A percentile compares a stretch with the other conserved stretches of the same genome.
These are phyloP conservation scores for Austroboletus eburneus DNA, from an alignment of 768 basidiomycete species.

Conservation along the genomic window DNA sequence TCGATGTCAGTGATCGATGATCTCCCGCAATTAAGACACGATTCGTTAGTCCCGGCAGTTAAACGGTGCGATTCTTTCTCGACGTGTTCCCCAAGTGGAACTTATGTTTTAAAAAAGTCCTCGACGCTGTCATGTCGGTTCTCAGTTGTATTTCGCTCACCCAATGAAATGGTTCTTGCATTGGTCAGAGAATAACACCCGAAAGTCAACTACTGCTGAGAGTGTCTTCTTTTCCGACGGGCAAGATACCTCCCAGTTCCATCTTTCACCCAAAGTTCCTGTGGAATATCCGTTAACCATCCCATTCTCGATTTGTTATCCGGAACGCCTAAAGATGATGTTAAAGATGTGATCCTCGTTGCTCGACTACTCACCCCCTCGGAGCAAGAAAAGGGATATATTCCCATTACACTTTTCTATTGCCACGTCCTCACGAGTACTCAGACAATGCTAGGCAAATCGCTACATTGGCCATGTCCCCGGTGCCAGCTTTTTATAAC, in stretches of 20 bases:
- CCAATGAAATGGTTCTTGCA: constrained; percentile 40
- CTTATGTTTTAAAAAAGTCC: too few relatives aligned
- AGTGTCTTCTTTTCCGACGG: constrained; percentile 49
- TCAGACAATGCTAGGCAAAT: constrained; percentile 93
- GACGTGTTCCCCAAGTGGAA: too few relatives aligned
- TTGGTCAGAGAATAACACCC: constrained; percentile 41
- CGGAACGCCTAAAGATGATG: constrained; percentile 36
- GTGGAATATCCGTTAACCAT: constrained; percentile 20
- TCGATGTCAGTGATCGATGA: too few relatives aligned
- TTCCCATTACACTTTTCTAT: constrained; percentile 78
- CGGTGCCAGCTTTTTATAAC: background rate
- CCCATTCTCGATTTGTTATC: constrained; percentile 16
- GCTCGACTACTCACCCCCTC: constrained; percentile 43
- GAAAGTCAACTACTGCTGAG: constrained; percentile 20
- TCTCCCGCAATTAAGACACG: too few relatives aligned
- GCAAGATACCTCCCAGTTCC: constrained; percentile 69
- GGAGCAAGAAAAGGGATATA: constrained; percentile 37
- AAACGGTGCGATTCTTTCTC: too few relatives aligned
- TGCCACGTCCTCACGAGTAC: constrained; percentile 91
- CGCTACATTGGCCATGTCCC: constrained; percentile 23
- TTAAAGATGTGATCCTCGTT: constrained; percentile 54
- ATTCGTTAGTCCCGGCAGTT: too few relatives aligned
- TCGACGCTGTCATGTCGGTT: too few relatives aligned
- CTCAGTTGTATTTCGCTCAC: constrained; percentile 26
- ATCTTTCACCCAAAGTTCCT: constrained; percentile 31